phyloP scores from a whole-genome alignment of 192 early-diverging fungal genomes.

The Phlyctochytrium planicorne region DNA sequence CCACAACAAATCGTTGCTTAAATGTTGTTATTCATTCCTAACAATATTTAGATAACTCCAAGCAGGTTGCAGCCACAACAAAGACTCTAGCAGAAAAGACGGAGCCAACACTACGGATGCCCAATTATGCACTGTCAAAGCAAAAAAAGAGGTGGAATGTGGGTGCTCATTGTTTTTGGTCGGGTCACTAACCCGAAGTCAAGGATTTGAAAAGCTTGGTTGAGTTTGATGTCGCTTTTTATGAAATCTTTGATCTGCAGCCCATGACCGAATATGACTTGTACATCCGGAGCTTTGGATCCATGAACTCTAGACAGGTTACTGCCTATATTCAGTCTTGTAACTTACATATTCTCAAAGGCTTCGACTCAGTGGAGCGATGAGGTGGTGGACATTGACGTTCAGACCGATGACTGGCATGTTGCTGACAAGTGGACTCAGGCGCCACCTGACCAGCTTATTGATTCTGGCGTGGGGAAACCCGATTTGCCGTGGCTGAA shows the following conservation, averaged over 20 bases:
- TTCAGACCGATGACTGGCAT: conserved; percentile 48
- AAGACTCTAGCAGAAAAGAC: not conserved
- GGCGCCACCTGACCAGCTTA: conserved; percentile 36
- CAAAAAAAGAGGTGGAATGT: not conserved
- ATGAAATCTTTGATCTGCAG: conserved; percentile 44
- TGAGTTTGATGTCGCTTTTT: conserved; percentile 43
- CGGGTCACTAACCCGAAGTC: not conserved
- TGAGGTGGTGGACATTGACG: conserved; percentile 32
- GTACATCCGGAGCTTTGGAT: conserved; percentile 51
- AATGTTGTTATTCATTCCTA: not conserved
- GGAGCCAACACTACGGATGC: not conserved
- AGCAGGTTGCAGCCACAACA: conserved; percentile 9
- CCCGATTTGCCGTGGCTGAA: conserved; percentile 24
- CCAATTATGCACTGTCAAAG: not conserved
- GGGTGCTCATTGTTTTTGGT: not conserved
- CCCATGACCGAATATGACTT: conserved; percentile 56
- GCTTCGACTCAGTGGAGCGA: conserved; percentile 42
- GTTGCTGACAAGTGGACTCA: conserved; percentile 48
- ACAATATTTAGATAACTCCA: conserved; percentile 4
- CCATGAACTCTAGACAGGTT: conserved; percentile 44
- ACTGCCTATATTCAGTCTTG: not conserved
- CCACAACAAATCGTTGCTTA: not conserved
- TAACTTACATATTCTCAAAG: conserved; percentile 13
- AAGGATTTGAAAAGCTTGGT: conserved; percentile 42
- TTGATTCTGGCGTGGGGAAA: conserved; percentile 29